phyloP scores from a whole-genome alignment of 352 stramenopile genomes.

The Elongisporangium prolatum region DNA sequence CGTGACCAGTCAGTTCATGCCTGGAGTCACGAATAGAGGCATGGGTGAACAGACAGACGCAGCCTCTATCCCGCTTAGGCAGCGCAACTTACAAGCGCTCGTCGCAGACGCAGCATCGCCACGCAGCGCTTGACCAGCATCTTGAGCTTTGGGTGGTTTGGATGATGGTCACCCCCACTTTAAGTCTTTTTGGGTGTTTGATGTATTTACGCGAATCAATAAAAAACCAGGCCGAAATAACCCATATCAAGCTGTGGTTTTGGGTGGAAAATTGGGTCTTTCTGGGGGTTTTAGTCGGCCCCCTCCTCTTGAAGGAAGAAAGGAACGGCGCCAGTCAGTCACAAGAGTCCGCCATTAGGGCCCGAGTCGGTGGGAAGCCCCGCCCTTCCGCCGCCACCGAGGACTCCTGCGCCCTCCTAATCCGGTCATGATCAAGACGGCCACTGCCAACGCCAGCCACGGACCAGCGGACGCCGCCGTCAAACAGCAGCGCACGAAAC shows the following conservation, averaged over 20 bases:
- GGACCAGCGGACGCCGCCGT: not conserved
- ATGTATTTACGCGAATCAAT: too few relatives aligned
- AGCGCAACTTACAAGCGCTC: not conserved
- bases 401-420: not conserved
- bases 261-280: not conserved
- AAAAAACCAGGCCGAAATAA: not conserved
- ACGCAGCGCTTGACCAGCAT: not conserved
- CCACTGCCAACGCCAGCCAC: not conserved
- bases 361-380: not conserved
- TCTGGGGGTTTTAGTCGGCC: not conserved
- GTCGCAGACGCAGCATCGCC: not conserved
- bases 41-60: not conserved
- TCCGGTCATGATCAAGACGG: conserved; percentile 11
- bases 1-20: not conserved
- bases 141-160: not conserved
- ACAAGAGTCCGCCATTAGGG: not conserved
- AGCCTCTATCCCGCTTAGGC: not conserved
- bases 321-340: not conserved
- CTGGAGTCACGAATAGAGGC: not conserved
- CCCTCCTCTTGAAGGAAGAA: not conserved
- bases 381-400: not conserved
- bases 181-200: not conserved
- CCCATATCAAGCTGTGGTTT: not conserved
- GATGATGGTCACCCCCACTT: not conserved
- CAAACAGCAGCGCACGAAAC: conserved; percentile 2